These are phyloP conservation scores for Eucalyptus melliodora DNA, from an alignment of 345 rosid genomes.

Conservation along the genomic window DNA sequence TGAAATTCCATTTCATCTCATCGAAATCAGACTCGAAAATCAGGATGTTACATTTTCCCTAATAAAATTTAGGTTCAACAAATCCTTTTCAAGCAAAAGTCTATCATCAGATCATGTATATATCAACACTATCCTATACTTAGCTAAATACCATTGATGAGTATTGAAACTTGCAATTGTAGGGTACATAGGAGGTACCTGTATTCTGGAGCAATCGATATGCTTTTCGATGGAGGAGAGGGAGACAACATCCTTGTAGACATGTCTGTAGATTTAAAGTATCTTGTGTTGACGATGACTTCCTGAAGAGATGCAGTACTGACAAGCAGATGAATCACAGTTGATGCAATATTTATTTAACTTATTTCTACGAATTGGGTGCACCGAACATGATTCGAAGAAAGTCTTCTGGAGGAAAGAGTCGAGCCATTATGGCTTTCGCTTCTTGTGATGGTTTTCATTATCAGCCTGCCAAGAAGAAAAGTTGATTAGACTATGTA, in stretches of 20 bases:
- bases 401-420: constrained; percentile 10
- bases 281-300: constrained; percentile 21
- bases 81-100: neutral
- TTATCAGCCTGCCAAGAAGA: neutral
- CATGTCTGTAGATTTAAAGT: constrained; percentile 30
- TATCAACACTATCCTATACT: neutral
- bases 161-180: neutral
- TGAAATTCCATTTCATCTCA: no score
- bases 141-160: neutral
- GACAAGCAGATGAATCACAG: constrained; percentile 22
- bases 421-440: constrained; percentile 18
- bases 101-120: neutral
- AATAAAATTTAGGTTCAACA: neutral
- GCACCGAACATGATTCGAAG: constrained; percentile 12
- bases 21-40: no score
- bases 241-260: constrained; percentile 27
- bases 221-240: constrained; percentile 12
- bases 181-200: neutral
- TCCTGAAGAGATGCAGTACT: constrained; percentile 18
- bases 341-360: constrained; percentile 24
- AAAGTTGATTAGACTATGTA: neutral
- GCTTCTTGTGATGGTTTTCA: neutral
- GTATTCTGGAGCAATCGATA: constrained; percentile 22
- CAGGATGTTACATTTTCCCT: neutral
- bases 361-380: constrained; percentile 21